A percentile compares a stretch with the other conserved stretches of the same genome.
Evolutionary conservation across 345 rosid genomes (phyloP).

Genomic region (Boechera stricta): DNA sequence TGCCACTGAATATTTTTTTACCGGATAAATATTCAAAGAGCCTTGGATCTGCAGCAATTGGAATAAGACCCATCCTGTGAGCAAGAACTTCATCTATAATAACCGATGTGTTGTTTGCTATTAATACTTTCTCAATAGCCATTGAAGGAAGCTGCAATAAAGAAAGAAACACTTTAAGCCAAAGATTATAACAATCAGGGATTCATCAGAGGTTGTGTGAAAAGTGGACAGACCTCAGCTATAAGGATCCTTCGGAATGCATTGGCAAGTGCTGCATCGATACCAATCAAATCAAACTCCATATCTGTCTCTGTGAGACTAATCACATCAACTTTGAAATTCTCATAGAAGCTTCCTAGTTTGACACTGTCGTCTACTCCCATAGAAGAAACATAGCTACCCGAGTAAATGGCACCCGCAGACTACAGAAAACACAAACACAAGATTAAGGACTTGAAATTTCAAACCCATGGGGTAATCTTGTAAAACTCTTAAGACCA

Average conservation of each 20-base stretch:
- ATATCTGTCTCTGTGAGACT: conserved; percentile 65
- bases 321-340: conserved; percentile 71
- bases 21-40: conserved; percentile 89
- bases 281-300: conserved; percentile 88
- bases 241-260: conserved; percentile 91
- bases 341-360: conserved; percentile 54
- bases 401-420: conserved; percentile 56
- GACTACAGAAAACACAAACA: conserved; percentile 62
- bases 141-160: conserved; percentile 78
- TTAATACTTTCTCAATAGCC: conserved; percentile 93
- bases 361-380: conserved; percentile 63
- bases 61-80: conserved; percentile 93
- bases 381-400: conserved; percentile 60
- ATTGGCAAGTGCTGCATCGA: conserved; percentile 86
- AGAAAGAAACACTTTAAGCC: neutral
- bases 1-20: conserved; percentile 27
- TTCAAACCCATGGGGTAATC: neutral
- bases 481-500: too few species aligned
- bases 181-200: neutral
- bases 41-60: conserved; percentile 82
- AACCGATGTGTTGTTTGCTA: conserved; percentile 87
- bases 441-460: conserved; percentile 6
- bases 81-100: conserved; percentile 94
- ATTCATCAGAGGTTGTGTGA: conserved; percentile 12
- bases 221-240: conserved; percentile 65